phyloP scores from a whole-genome alignment of 164 flowering plant genomes.

The Amborella trichopoda region DNA sequence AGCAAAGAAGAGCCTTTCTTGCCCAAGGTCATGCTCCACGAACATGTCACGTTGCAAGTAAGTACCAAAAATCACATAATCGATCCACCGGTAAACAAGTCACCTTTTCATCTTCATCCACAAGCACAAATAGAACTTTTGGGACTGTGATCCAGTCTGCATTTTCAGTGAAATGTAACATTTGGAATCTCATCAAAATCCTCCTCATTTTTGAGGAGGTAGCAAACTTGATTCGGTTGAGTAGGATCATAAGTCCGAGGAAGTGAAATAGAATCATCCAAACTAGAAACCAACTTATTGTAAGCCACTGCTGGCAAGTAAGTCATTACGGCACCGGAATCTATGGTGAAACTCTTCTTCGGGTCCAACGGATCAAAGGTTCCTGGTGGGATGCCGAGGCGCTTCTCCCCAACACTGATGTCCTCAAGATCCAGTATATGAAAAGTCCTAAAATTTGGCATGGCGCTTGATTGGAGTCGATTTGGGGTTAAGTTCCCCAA shows the following conservation, averaged over 20 bases:
- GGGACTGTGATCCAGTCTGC: too few relatives aligned
- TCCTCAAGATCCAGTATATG: constrained; percentile 63
- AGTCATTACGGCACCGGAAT: constrained; percentile 81
- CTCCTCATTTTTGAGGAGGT: constrained; percentile 24
- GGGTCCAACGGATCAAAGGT: constrained; percentile 43
- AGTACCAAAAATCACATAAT: constrained; percentile 78
- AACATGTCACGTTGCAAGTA: constrained; percentile 71
- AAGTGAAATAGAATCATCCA: constrained; percentile 36
- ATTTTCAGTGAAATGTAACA: constrained; percentile 55
- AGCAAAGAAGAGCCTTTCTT: constrained; percentile 45
- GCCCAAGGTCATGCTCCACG: constrained; percentile 59
- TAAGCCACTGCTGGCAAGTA: constrained; percentile 42
- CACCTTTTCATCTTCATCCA: constrained; percentile 37
- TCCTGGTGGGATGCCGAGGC: constrained; percentile 31
- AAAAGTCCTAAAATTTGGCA: constrained; percentile 54
- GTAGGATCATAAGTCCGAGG: constrained; percentile 16
- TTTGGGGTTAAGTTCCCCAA: constrained; percentile 16
- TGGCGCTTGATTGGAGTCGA: constrained; percentile 44
- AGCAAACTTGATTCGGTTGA: constrained; percentile 74
- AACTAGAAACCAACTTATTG: constrained; percentile 31
- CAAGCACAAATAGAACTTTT: constrained; percentile 62
- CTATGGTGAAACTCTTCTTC: constrained; percentile 76
- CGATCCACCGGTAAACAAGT: constrained; percentile 59
- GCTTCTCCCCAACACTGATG: constrained; percentile 51
- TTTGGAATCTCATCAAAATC: constrained; percentile 55